Conservation (phyloP, 345 rosid genomes). For the Populus deltoides region DNA sequence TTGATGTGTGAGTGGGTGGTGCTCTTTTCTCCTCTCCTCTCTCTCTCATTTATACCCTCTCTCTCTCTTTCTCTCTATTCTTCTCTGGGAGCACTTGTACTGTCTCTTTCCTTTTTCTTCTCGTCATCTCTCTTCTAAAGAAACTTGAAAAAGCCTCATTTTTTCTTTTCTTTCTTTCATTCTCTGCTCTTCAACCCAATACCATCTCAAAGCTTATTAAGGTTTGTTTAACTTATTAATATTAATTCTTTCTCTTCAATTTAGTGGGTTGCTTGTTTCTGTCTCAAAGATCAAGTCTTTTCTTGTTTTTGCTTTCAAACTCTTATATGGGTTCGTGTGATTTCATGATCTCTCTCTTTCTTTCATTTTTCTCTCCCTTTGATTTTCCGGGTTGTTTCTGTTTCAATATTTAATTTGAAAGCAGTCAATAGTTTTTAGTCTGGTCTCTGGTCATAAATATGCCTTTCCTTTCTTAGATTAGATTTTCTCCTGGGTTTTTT, state of each 20-base stretch:
- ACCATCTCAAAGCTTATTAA: background rate
- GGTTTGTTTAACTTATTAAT: constrained; percentile 12
- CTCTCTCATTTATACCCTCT: background rate
- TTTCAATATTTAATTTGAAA: background rate
- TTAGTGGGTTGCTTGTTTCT: background rate
- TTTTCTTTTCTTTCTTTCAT: constrained; percentile 4
- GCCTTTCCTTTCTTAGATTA: background rate
- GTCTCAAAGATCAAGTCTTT: background rate
- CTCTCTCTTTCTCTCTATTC: background rate
- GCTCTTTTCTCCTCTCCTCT: background rate
- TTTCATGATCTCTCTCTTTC: background rate
- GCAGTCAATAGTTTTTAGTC: background rate
- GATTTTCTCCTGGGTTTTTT: background rate
- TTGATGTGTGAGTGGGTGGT: constrained; percentile 56
- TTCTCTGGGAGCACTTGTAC: background rate
- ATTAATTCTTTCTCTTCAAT: background rate
- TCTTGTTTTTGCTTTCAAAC: background rate
- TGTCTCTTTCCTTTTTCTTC: background rate
- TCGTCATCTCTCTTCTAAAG: background rate
- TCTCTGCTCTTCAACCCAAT: background rate
- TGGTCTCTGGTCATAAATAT: background rate
- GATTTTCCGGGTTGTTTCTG: constrained; percentile 13
- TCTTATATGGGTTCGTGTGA: background rate
- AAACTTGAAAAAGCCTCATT: background rate
- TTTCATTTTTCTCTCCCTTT: background rate